Evolutionary conservation across 2,329 filamentous ascomycete species (phyloP), one percentile per base, ranked within the genome.

Genomic region (Aspergillus aculeatus): DNA sequence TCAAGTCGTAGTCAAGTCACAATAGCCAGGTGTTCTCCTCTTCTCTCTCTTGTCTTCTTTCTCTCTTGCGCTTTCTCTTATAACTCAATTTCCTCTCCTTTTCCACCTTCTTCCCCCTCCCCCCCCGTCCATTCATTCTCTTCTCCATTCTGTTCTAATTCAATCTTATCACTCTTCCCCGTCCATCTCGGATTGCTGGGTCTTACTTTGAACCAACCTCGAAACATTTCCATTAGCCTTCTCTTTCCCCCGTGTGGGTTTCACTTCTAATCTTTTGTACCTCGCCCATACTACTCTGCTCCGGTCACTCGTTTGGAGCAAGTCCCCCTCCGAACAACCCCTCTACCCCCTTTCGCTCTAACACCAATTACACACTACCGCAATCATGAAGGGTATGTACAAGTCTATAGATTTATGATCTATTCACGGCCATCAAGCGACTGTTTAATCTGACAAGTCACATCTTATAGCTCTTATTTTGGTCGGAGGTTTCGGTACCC

Each of bases 401-500:
- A 12, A 21, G 7, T 21, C n/a, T 31, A 23, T 3, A 10, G n/a
- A 5, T 32, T 10, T 32, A 38, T 47, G 4, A n/a, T 31, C 26
- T 4, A 12, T 4, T 4, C 12, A 12, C 32, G 10, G 32, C 32
- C 12, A 35, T 16, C 14, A 35, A 12, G 32, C 32, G 38, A 4
- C 50, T 4, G 9, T 29, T 16, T 12, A 3, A 11, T 47, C 58
- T 61, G n/a, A 58, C 59, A 58, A 55, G 59, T 62, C 64, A 19
- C 38, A 44, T 68, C 56, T 44, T 56, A 29, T 53, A 97, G 92
- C 93, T 82, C 89, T 97, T 77, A 97, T 96, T 89, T 93, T 98
- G 77, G 95, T 98, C 80, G 95, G 95, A 82, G 95, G 94, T 79
- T 99, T 97, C 80, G 94, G 94, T 82, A 99, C 94, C 79, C 93